phyloP scores from a whole-genome alignment of 208 protist genomes.

The Borovskyia barvae region DNA sequence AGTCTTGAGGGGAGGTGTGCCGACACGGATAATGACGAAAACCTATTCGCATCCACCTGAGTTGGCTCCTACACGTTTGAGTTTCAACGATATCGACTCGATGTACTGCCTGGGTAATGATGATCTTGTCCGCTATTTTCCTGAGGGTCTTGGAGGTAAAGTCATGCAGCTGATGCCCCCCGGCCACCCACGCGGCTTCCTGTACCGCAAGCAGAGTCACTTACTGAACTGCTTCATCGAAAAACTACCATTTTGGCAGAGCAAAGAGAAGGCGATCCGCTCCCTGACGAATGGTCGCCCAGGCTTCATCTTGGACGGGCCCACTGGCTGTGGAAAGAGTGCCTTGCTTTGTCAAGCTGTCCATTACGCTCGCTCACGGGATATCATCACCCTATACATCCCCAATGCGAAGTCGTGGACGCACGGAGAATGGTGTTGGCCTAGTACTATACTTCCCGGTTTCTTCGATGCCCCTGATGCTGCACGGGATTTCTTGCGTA shows the following conservation, averaged over 20 bases:
- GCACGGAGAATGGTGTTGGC: slow-evolving; percentile 91
- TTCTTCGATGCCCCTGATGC: slow-evolving; percentile 92
- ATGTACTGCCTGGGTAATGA: slow-evolving; percentile 92
- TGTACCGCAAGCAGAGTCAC: slow-evolving; percentile 89
- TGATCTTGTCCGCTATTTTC: slow-evolving; percentile 80
- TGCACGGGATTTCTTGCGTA: slow-evolving; percentile 73
- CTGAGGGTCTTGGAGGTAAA: slow-evolving; percentile 86
- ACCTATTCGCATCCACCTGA: slow-evolving; percentile 82
- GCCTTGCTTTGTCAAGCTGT: slow-evolving; percentile 88
- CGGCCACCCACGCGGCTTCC: slow-evolving; percentile 85
- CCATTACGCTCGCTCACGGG: slow-evolving; percentile 77
- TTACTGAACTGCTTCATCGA: slow-evolving; percentile 89
- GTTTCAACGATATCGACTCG: slow-evolving; percentile 85
- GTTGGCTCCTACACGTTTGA: slow-evolving; percentile 48
- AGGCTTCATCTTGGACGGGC: slow-evolving; percentile 88
- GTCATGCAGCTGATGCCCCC: slow-evolving; percentile 91
- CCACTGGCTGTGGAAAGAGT: slow-evolving; percentile 85
- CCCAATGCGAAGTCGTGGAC: slow-evolving; percentile 87
- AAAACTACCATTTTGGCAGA: slow-evolving; percentile 81
- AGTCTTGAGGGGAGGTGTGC: slow-evolving; percentile 45
- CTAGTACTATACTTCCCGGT: slow-evolving; percentile 85
- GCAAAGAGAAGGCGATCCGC: slow-evolving; percentile 54
- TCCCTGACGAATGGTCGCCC: slow-evolving; percentile 63
- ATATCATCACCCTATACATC: slow-evolving; percentile 81
- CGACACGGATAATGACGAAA: slow-evolving; percentile 57